Base-by-base conservation (phyloP, 371 early-diverging fungal genomes). In the Lichtheimia ramosa region DNA sequence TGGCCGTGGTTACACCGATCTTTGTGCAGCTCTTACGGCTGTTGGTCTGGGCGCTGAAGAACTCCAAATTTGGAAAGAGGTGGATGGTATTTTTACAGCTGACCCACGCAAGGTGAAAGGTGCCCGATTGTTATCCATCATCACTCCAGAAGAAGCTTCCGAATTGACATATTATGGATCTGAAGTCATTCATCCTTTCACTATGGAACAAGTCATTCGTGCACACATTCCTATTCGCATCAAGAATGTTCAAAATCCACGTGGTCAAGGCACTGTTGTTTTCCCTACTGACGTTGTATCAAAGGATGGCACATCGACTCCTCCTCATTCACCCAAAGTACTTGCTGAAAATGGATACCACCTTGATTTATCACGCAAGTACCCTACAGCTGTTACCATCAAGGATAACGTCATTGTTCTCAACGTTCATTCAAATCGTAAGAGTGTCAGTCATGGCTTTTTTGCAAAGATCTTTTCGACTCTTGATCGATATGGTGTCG, bases 41-140 rank as follows among this genome's bases (percentile, higher is more conserved):
- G 98, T 95, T 2, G 98, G 93, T 1, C 67, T 94, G 18, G 70
- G 80, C 24, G 94, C 93, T 13, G 80, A 87, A 56, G 98, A 99
- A 68, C 81, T 98, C 54, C 97, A 98, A 69, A 92, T 99, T 18
- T 98, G 97, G 97, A 99, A 99, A 73, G 99, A 99, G 63, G 99
- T 99, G 3, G 98, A 98, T 64, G 99, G 99, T 53, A 97, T 99
- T 61, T 99, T 96, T 64, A 97, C 97, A 0, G 98, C 98, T 0
- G 99, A 99, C 68, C 99, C 99, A n/a, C 91, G 97, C 54, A 97
- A 97, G 62, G 96, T 93, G n/a, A 86, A 88, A 39, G 68, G 77
- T 6, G 99, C 99, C n/a, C 81, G 91, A 14, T 81, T 96, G 42
- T 84, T 99, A 39, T 83, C 90, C 16, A 85, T 87, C 54, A 97